Percentiles rank a stretch among this genome's conserved stretches.
Evolutionary conservation across 306 rosid species (phyloP).

Genomic region (Spatholobus suberectus): DNA sequence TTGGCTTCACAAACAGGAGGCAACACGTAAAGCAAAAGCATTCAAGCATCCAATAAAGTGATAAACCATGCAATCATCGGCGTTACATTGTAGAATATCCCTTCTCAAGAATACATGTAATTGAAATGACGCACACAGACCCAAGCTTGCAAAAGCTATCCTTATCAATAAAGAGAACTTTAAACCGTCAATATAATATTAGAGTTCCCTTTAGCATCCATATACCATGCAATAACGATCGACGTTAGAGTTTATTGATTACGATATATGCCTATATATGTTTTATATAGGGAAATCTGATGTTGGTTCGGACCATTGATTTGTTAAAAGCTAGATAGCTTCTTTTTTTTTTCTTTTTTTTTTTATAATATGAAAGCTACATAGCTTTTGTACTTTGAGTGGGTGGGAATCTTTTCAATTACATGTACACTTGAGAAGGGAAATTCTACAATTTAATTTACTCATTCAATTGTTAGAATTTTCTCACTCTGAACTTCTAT

Average conservation of each 20-base stretch:
- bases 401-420: not conserved
- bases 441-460: too few species aligned
- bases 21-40: not conserved
- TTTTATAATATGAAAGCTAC: too few species aligned
- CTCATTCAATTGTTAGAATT: not conserved
- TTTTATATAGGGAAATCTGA: not conserved
- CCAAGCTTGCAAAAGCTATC: not conserved
- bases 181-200: too few species aligned
- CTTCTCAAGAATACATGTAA: not conserved
- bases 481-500: too few species aligned
- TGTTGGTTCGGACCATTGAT: not conserved
- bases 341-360: too few species aligned
- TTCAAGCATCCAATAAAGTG: not conserved
- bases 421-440: not conserved
- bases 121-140: not conserved
- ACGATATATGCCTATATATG: not conserved
- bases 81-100: not conserved
- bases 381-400: not conserved
- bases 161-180: too few species aligned
- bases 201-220: not conserved
- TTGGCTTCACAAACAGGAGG: conserved; percentile 1
- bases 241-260: not conserved
- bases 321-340: not conserved
- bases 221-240: not conserved
- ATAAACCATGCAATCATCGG: not conserved